Evolutionary conservation across 768 basidiomycete species (phyloP).

Genomic region (Podaxis sp.): DNA sequence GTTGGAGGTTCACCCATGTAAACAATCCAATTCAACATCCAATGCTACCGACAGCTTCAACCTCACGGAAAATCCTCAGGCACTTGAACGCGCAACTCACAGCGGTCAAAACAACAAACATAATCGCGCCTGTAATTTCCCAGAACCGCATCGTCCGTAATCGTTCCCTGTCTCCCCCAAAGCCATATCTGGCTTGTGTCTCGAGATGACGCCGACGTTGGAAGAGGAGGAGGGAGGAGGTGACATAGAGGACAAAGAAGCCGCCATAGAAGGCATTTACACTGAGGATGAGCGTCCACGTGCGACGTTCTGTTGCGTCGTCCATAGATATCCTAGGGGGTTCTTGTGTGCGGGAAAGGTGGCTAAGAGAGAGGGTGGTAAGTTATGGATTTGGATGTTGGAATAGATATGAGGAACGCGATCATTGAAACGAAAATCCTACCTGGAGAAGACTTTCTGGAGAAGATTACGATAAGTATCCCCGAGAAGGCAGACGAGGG

Average conservation of each 20-base stretch:
- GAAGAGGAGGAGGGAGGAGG: neutral
- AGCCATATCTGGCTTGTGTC: neutral
- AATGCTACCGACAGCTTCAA: neutral
- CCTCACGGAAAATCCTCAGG: neutral
- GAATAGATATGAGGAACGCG: neutral
- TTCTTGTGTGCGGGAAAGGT: neutral
- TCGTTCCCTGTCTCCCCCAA: neutral
- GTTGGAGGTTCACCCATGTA: neutral
- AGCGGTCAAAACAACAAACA: neutral
- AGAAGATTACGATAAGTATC: neutral
- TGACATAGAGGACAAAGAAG: conserved; percentile 1
- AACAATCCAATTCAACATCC: conserved; percentile 1
- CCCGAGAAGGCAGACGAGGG: neutral
- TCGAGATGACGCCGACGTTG: neutral
- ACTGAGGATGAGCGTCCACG: neutral
- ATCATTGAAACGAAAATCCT: neutral
- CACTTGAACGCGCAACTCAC: neutral
- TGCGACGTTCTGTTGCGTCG: neutral
- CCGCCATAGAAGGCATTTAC: conserved; percentile 7
- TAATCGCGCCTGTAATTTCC: conserved; percentile 5
- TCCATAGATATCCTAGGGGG: neutral
- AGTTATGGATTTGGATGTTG: neutral
- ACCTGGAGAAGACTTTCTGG: neutral
- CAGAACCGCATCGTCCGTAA: conserved; percentile 9
- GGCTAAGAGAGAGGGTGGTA: neutral